Base-by-base conservation (phyloP, 1,139 yeast species). In the Saccharomycopsis phalli region DNA sequence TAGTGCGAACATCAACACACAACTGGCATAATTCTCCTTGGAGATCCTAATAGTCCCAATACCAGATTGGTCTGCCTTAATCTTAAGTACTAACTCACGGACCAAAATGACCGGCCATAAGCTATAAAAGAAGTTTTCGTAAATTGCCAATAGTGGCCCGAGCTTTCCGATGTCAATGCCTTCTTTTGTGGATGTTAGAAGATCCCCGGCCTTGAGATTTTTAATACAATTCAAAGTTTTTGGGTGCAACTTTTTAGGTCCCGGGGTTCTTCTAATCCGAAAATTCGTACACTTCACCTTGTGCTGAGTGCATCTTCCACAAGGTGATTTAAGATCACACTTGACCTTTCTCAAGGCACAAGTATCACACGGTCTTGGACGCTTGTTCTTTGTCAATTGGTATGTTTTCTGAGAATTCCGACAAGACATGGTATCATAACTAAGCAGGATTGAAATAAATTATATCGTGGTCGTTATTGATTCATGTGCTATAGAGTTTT, bases 301-400 rank as follows among this genome's bases (percentile, higher is more conserved):
- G n/a, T 23, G 27, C 10, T 23, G 11, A 10, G n/a, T 10, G 27
- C 27, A 23, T 23, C 27, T 23, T 10, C 11, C 10, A n/a, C 27
- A 23, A n/a, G 27, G 27, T 10, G n/a, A 23, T n/a, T 23, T 23
- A 10, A 10, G 27, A 23, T 23, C 27, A 23, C 27, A 23, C 27
- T n/a, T 23, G n/a, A 23, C 27, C n/a, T 23, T 23, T 23, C 27
- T 23, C n/a, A 23, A n/a, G n/a, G 27, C 27, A n/a, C 27, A 23
- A 23, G 11, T n/a, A 23, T 23, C 27, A n/a, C 27, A 23, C 11
- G 27, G 27, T 23, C 27, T 23, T 23, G 27, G n/a, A 10, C n/a
- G 10, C n/a, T 23, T 23, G n/a, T n/a, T n/a, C n/a, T n/a, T n/a
- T n/a, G n/a, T n/a, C n/a, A n/a, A n/a, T n/a, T n/a, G n/a, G n/a